Base-by-base conservation (phyloP, 257 asterid genomes). In the Nicotiana otophora region DNA sequence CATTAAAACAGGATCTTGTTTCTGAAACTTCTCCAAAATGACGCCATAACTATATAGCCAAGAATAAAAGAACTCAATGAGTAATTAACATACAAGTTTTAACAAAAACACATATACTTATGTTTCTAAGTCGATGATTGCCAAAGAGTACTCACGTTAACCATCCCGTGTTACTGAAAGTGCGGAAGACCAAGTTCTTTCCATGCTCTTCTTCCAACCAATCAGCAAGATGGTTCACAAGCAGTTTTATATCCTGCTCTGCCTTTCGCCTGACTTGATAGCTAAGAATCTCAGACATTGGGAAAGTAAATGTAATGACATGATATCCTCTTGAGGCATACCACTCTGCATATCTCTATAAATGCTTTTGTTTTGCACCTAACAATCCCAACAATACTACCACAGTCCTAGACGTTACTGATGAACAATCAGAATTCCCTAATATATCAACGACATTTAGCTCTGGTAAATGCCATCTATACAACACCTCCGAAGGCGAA, bases 161-260 rank as follows among this genome's bases (percentile, higher is more conserved):
- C 98, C 97, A 96, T 70, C 99, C 96, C 10, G 99, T 94, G 85
- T 96, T 96, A 87, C 97, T 96, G 86, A 94, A 93, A 7, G 98
- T 94, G 78, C 94, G 99, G 82, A 96, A 96, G 34, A 94, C 94
- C 93, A 96, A 81, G 83, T 92, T 94, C 87, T 93, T 94, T 17
- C 91, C 94, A 48, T 82, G 82, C 89, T 95, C 98, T 84, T 93
- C 99, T 70, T 95, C 98, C 91, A 96, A 86, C 98, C 98, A 96
- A 55, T 96, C 97, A 63, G 92, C 95, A 42, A 93, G 88, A 90
- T 96, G 99, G 81, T 93, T 81, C 81, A 89, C 99, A 84, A 94
- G 93, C 89, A 84, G 85, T 79, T 90, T 92, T 55, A 93, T 85
- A 76, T 94, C 94, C 83, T 90, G 86, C 92, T 96, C 97, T 15